A percentile compares a stretch with the other conserved stretches of the same genome.
Conservation (phyloP, 495 filamentous ascomycete genomes). For the Chaetomium tenue region DNA sequence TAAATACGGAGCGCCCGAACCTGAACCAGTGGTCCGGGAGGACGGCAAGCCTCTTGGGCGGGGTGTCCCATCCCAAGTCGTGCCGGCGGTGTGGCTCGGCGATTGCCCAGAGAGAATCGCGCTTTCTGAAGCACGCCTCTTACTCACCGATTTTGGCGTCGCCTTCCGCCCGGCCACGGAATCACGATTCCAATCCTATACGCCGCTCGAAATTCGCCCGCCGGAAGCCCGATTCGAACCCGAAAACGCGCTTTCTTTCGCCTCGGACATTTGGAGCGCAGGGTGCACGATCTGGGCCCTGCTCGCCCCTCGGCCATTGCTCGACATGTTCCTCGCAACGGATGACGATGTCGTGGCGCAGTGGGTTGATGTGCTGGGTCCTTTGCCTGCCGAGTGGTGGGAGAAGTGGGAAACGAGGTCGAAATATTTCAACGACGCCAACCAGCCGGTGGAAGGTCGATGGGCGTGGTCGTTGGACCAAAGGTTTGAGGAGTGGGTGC, state of each 20-base stretch:
- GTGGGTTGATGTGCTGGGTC: slow-evolving; percentile 39
- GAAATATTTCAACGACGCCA: slow-evolving; percentile 31
- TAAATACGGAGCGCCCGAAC: slow-evolving; percentile 34
- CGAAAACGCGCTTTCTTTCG: slow-evolving; percentile 33
- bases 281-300: slow-evolving; percentile 40
- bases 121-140: slow-evolving; percentile 33
- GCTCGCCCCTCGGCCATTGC: slow-evolving; percentile 14
- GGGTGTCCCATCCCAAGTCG: no score
- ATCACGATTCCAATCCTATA: slow-evolving; percentile 33
- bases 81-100: no score
- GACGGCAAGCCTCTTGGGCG: no score
- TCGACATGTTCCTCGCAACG: slow-evolving; percentile 27
- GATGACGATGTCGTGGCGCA: slow-evolving; percentile 41
- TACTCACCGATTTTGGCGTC: slow-evolving; percentile 44
- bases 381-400: slow-evolving; percentile 38
- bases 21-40: no score
- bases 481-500: slow-evolving; percentile 19
- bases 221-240: slow-evolving; percentile 39
- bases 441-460: slow-evolving; percentile 17
- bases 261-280: slow-evolving; percentile 43
- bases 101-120: no score
- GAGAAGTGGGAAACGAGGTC: no score
- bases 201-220: slow-evolving; percentile 34
- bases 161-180: slow-evolving; percentile 36
- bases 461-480: slow-evolving; percentile 20